Conservation (phyloP, 2,329 filamentous ascomycete genomes). For the Colletotrichum limetticola region DNA sequence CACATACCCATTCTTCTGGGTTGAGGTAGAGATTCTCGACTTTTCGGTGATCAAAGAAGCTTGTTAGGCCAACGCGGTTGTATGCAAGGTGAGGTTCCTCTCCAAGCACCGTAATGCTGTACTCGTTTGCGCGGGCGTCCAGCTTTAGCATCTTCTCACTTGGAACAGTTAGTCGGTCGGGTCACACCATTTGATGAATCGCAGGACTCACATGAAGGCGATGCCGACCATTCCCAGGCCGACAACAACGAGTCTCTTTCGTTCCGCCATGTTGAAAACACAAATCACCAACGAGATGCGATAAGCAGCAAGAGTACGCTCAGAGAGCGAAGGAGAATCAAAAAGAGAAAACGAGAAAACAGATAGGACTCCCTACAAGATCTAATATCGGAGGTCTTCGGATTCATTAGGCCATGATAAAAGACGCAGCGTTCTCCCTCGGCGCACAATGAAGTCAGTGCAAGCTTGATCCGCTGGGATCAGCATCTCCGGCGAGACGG, state of each 20-base stretch:
- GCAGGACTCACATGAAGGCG: conserved; percentile 78
- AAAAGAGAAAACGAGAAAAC: background rate
- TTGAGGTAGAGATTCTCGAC: conserved; percentile 92
- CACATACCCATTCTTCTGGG: conserved; percentile 79
- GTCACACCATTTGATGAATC: background rate
- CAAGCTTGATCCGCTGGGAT: conserved; percentile 27
- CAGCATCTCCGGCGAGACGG: conserved; percentile 31
- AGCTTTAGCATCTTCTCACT: conserved; percentile 92
- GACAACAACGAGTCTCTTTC: conserved; percentile 82
- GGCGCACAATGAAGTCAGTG: conserved; percentile 28
- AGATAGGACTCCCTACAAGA: background rate
- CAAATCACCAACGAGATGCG: conserved; percentile 1
- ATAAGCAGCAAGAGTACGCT: background rate
- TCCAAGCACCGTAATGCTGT: conserved; percentile 85
- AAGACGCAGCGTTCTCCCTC: conserved; percentile 12
- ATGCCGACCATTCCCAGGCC: conserved; percentile 94
- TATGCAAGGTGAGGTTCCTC: conserved; percentile 91
- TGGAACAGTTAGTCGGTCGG: conserved; percentile 1
- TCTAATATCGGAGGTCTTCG: background rate
- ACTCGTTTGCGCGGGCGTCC: conserved; percentile 79
- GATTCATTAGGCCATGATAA: background rate
- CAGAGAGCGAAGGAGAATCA: background rate
- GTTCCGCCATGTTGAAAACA: conserved; percentile 50
- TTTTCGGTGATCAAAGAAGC: conserved; percentile 86
- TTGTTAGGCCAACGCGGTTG: conserved; percentile 89